phyloP scores from a whole-genome alignment of 2,329 filamentous ascomycete species.

The Byssoonygena ceratinophila region DNA sequence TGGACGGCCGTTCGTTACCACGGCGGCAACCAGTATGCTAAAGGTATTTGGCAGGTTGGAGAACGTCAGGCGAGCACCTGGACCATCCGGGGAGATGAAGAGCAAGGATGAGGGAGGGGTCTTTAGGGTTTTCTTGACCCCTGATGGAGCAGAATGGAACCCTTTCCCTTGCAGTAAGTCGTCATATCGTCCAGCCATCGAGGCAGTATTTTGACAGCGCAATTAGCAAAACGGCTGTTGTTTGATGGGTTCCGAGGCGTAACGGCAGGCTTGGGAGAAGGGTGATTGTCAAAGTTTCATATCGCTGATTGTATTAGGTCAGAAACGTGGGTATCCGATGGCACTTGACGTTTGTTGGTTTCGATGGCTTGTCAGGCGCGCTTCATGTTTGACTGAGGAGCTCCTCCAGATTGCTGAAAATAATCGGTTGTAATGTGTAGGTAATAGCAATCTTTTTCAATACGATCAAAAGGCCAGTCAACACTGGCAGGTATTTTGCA shows the following conservation, averaged over 20 bases:
- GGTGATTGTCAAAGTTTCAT: no score
- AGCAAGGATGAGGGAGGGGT: constrained; percentile 29
- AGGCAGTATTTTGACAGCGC: neutral
- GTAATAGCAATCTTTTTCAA: neutral
- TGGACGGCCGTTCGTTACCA: constrained; percentile 32
- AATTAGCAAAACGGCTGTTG: neutral
- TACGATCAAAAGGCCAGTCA: no score
- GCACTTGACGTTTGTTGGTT: no score
- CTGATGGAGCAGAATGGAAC: constrained; percentile 3
- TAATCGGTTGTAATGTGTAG: neutral
- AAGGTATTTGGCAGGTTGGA: constrained; percentile 37
- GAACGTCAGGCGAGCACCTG: constrained; percentile 38
- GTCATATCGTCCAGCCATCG: neutral
- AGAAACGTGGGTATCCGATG: neutral
- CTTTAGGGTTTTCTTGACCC: constrained; percentile 5
- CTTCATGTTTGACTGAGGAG: no score
- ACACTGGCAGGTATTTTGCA: no score
- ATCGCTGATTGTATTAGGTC: no score
- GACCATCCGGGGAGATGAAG: constrained; percentile 39
- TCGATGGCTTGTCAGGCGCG: no score
- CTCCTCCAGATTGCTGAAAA: neutral
- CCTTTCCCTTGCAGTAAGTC: constrained; percentile 12
- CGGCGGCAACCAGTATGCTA: constrained; percentile 35
- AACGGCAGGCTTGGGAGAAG: neutral
- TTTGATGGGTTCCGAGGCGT: neutral